phyloP scores from a whole-genome alignment of 305 asterid genomes.

The Fraxinus velutina region DNA sequence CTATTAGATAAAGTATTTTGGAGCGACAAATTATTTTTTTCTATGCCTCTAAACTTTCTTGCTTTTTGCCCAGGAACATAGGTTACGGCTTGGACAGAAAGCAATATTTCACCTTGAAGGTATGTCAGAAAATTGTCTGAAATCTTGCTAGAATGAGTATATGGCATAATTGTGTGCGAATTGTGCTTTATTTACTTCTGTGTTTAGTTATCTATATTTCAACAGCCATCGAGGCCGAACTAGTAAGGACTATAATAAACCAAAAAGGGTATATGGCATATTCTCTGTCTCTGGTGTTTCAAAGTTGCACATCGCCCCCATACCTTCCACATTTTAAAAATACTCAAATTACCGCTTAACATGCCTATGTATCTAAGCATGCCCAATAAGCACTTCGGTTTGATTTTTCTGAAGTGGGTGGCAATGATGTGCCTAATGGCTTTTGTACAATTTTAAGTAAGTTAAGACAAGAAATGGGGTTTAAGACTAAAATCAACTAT shows the following conservation, averaged over 20 bases:
- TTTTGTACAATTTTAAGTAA: neutral
- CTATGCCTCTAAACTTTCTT: slow-evolving; percentile 8
- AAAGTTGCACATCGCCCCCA: neutral
- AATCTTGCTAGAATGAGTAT: neutral
- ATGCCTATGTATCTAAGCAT: neutral
- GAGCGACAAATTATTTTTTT: neutral
- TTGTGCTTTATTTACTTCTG: too few species aligned
- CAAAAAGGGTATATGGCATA: too few species aligned
- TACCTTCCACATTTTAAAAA: neutral
- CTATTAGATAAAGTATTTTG: neutral
- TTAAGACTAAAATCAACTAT: neutral
- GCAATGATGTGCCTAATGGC: neutral
- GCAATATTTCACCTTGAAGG: slow-evolving; percentile 99
- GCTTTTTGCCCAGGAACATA: slow-evolving; percentile 62
- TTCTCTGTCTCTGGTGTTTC: neutral
- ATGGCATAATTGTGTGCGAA: neutral
- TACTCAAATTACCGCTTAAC: neutral
- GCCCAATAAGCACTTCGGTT: neutral
- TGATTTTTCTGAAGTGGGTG: neutral
- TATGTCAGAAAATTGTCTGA: slow-evolving; percentile 24
- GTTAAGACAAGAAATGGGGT: neutral
- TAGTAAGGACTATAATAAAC: too few species aligned
- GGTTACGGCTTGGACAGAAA: slow-evolving; percentile 91
- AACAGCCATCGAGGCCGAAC: too few species aligned
- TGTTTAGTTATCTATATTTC: too few species aligned